Base-by-base conservation (phyloP, 805 yeast genomes). In the Starmerella kuoi region DNA sequence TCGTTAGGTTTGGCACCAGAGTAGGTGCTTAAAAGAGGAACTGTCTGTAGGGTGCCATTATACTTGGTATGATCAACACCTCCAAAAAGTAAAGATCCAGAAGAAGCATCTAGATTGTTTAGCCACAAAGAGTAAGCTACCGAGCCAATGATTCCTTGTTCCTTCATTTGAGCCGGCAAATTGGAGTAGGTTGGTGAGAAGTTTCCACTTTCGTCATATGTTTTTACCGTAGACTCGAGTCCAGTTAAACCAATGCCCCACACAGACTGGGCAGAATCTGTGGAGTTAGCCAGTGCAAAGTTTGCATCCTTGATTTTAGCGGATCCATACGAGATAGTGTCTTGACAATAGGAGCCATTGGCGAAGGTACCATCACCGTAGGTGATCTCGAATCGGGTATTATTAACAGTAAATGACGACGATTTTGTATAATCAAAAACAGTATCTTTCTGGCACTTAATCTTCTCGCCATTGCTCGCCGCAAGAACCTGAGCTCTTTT, bases 261-360 rank as follows among this genome's bases (percentile, higher is more conserved):
- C 17, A 64, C 63, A 40, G 93, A 88, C 48, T 67, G 60, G 7
- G 74, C 60, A 3, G 91, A 76, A 49, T 76, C 74, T 1, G 91
- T 70, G 26, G 60, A 56, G 54, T 76, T 74, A 7, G 82, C 91
- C 21, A 84, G 74, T 1, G 93, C 95, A 60, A 87, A 72, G 6
- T 84, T 73, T 24, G 81, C 63, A 1, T 65, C 50, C 9, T 77
- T 64, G 5, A 68, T 60, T 15, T 69, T 60, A 38, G 67, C 70
- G 37, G 69, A 73, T 38, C 75, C 74, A 42, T 83, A 53, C 2
- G 54, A 48, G 6, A 86, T 67, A 35, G 63, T 62, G 55, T 86
- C 96, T 33, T 64, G 59, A 18, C 78, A 86, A 68, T 72, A 76
- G 14, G 49, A 50, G 15, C 84, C 84, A n/a, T 54, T 51, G 6